A percentile compares a stretch with the other conserved stretches of the same genome.
Conservation (phyloP, 1,284 basidiomycete species). For the Ustilago cynodontis region DNA sequence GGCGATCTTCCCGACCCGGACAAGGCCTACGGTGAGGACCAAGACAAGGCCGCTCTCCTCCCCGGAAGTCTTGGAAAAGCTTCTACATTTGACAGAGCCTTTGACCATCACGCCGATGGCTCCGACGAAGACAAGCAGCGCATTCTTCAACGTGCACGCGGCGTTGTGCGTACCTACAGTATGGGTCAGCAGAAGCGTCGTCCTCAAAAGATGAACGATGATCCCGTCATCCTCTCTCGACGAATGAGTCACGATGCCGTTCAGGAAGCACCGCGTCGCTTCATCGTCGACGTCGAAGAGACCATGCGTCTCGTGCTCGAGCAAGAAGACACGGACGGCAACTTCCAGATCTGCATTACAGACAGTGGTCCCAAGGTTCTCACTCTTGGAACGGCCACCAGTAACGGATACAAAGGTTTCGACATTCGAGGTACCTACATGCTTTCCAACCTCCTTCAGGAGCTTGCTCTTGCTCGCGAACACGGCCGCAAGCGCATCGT, state of each 20-base stretch:
- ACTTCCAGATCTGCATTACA: constrained; percentile 94
- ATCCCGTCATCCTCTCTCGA: constrained; percentile 63
- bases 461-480: constrained; percentile 95
- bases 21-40: constrained; percentile 46
- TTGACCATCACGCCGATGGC: constrained; percentile 3
- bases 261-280: constrained; percentile 73
- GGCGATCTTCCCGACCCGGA: constrained; percentile 39
- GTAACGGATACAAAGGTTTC: constrained; percentile 85
- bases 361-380: constrained; percentile 97
- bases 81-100: constrained; percentile 22
- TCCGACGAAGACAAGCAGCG: constrained; percentile 37
- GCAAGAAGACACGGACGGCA: constrained; percentile 97
- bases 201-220: constrained; percentile 62
- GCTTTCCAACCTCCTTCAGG: constrained; percentile 98
- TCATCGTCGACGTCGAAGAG: constrained; percentile 98
- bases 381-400: constrained; percentile 92
- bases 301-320: constrained; percentile 95
- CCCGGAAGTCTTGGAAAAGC: constrained; percentile 30
- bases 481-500: constrained; percentile 95
- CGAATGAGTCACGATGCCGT: constrained; percentile 70
- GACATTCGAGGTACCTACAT: constrained; percentile 86
- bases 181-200: constrained; percentile 67
- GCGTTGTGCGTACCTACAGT: constrained; percentile 65
- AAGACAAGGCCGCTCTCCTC: constrained; percentile 44
- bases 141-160: constrained; percentile 45